Evolutionary conservation across 2,329 filamentous ascomycete species (phyloP).

Genomic region (Westerdykella sp.): DNA sequence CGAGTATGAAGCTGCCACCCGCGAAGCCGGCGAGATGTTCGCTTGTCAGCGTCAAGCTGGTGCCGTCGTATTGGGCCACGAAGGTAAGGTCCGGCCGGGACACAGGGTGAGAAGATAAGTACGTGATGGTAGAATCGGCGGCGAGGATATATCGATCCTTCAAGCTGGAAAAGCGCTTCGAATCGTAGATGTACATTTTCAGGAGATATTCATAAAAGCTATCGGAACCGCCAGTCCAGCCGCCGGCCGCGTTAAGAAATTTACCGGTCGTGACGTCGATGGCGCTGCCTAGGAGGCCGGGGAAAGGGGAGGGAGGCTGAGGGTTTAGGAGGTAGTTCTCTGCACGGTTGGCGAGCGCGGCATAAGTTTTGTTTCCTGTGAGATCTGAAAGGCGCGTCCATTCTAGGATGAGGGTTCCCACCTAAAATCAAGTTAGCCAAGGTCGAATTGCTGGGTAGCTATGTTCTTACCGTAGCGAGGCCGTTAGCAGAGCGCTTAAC

Average conservation of each 20-base stretch:
- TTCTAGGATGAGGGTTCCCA: slow-evolving; percentile 73
- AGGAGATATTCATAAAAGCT: slow-evolving; percentile 87
- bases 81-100: slow-evolving; percentile 67
- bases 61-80: slow-evolving; percentile 52
- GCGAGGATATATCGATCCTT: slow-evolving; percentile 68
- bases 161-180: slow-evolving; percentile 56
- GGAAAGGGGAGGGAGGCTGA: slow-evolving; percentile 64
- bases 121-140: slow-evolving; percentile 66
- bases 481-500: slow-evolving; percentile 55
- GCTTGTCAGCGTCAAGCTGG: slow-evolving; percentile 32
- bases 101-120: slow-evolving; percentile 63
- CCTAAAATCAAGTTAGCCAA: too few relatives aligned
- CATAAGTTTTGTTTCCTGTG: slow-evolving; percentile 62
- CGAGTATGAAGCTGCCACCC: slow-evolving; percentile 79
- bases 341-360: slow-evolving; percentile 57
- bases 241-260: slow-evolving; percentile 62
- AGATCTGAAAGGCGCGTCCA: slow-evolving; percentile 77
- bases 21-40: slow-evolving; percentile 68
- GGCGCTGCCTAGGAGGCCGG: slow-evolving; percentile 65
- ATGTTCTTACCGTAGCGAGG: slow-evolving; percentile 68
- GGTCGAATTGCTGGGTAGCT: too few relatives aligned
- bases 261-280: slow-evolving; percentile 59
- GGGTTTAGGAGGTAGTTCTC: slow-evolving; percentile 66
- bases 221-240: slow-evolving; percentile 72
- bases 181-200: slow-evolving; percentile 84